These are phyloP conservation scores for Apium graveolens DNA, from an alignment of 129 eudicot species.

Conservation along the genomic window DNA sequence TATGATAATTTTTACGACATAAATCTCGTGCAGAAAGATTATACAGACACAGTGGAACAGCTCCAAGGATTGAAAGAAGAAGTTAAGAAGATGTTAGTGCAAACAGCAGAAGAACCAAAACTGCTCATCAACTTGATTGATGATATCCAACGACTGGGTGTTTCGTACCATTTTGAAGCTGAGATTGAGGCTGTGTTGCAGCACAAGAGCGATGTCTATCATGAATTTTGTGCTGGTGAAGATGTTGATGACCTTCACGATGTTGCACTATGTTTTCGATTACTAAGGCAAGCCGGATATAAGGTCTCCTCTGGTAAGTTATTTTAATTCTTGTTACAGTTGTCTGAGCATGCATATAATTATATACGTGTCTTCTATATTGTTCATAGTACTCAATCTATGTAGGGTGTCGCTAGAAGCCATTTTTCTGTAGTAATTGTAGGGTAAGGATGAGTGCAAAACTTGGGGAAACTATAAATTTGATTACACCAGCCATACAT, in stretches of 20 bases:
- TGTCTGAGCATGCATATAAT: no score
- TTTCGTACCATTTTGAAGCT: not conserved
- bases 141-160: not conserved
- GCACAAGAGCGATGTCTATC: not conserved
- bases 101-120: not conserved
- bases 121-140: not conserved
- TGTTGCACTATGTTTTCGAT: not conserved
- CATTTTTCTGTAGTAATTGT: no score
- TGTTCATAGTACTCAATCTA: no score
- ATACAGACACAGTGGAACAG: not conserved
- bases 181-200: conserved; percentile 2
- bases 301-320: not conserved
- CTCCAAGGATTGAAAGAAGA: not conserved
- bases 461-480: not conserved
- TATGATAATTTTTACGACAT: no score
- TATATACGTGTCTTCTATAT: no score
- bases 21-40: conserved; percentile 1
- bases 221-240: not conserved
- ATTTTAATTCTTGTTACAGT: not conserved
- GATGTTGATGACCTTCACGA: not conserved
- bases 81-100: not conserved
- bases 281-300: not conserved
- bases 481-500: not conserved
- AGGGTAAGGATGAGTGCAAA: no score
- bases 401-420: no score